These are phyloP conservation scores for Cystobasidium ongulense DNA, from an alignment of 768 basidiomycete genomes.

Conservation along the genomic window DNA sequence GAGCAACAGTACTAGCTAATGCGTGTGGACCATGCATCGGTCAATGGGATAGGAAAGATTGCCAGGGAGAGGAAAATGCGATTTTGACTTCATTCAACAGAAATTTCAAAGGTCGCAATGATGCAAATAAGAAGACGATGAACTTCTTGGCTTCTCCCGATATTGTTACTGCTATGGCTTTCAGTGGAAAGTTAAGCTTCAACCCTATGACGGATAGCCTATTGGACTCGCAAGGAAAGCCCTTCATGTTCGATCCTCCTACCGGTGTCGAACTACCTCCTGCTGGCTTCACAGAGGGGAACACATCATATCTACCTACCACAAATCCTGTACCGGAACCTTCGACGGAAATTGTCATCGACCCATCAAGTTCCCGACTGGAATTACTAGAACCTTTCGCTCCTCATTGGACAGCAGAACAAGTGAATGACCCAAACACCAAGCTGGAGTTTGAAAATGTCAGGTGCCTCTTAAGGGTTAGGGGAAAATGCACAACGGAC, in stretches of 20 bases:
- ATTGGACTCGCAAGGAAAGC: constrained; percentile 59
- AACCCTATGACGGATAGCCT: constrained; percentile 78
- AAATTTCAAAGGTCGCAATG: constrained; percentile 90
- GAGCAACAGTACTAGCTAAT: constrained; percentile 90
- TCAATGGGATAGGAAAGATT: constrained; percentile 93
- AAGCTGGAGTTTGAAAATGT: constrained; percentile 67
- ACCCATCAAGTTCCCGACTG: constrained; percentile 68
- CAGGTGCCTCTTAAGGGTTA: constrained; percentile 77
- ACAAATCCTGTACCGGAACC: constrained; percentile 67
- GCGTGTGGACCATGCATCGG: constrained; percentile 99
- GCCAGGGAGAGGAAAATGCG: constrained; percentile 82
- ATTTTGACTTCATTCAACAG: constrained; percentile 97
- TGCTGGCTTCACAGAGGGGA: constrained; percentile 62
- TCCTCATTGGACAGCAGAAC: constrained; percentile 56
- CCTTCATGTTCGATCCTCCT: constrained; percentile 79
- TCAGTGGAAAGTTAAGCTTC: constrained; percentile 85
- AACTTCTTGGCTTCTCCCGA: constrained; percentile 98
- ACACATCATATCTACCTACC: constrained; percentile 64
- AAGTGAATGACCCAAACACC: constrained; percentile 43
- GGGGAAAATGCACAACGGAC: constrained; percentile 99
- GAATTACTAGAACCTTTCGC: constrained; percentile 78
- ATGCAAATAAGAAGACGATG: constrained; percentile 74
- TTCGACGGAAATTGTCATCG: constrained; percentile 67
- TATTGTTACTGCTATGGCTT: constrained; percentile 81
- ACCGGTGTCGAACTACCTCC: constrained; percentile 73